These are phyloP conservation scores for Adiantum capillusveneris DNA, from an alignment of 75 land plant species.

Conservation along the genomic window DNA sequence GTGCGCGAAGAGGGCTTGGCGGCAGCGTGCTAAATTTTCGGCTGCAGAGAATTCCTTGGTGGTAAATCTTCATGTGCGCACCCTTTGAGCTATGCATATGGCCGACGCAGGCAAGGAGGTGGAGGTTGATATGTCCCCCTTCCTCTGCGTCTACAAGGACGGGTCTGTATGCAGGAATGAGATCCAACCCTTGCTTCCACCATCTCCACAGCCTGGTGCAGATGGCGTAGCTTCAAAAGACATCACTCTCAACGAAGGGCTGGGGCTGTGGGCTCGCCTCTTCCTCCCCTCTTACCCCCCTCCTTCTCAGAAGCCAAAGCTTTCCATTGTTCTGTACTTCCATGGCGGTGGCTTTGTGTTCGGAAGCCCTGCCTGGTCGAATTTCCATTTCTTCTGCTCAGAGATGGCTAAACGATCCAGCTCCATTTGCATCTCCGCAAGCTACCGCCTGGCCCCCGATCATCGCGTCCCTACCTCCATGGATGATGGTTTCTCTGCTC, in stretches of 20 bases:
- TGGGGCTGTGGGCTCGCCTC: conserved; percentile 29
- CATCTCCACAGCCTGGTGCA: conserved; percentile 3
- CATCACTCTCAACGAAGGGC: conserved; percentile 18
- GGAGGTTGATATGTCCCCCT: conserved; percentile 1
- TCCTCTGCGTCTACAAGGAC: conserved; percentile 5
- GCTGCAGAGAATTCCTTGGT: no score
- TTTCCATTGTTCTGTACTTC: conserved; percentile 59
- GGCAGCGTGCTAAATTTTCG: no score
- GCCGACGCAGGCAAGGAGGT: neutral
- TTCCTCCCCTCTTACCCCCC: conserved; percentile 28
- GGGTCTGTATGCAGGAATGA: conserved; percentile 8
- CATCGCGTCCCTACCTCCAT: conserved; percentile 54
- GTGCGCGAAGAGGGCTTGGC: no score
- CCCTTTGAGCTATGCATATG: no score
- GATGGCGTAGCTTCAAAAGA: conserved; percentile 34
- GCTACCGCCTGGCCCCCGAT: conserved; percentile 74
- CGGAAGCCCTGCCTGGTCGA: conserved; percentile 43
- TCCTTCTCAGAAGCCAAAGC: neutral
- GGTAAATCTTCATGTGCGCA: no score
- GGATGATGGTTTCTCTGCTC: conserved; percentile 45
- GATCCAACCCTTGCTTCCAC: no score
- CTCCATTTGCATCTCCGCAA: conserved; percentile 43
- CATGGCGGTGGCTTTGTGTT: conserved; percentile 81
- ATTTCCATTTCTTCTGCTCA: conserved; percentile 45
- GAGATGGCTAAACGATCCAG: conserved; percentile 30